Conservation (phyloP, 2,329 filamentous ascomycete genomes). For the Harringtonia lauricola region DNA sequence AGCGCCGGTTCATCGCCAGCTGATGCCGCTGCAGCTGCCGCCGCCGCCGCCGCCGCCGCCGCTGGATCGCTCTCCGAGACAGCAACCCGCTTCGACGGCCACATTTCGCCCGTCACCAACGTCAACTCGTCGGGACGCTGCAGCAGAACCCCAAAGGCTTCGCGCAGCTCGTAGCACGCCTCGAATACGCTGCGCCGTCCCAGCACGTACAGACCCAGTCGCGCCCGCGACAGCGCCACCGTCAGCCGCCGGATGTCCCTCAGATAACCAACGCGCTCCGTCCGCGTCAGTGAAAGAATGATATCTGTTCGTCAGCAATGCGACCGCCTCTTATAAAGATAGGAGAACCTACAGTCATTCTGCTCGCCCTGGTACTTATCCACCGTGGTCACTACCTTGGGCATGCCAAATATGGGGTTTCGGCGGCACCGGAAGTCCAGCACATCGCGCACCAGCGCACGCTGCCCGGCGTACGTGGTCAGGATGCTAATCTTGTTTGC, state of each 20-base stretch:
- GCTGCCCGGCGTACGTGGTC: constrained; percentile 87
- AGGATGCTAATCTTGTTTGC: constrained; percentile 75
- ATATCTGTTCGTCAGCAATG: constrained; percentile 53
- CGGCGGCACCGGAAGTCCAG: constrained; percentile 71
- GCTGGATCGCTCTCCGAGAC: constrained; percentile 36
- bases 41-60: constrained; percentile 48
- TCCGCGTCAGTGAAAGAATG: constrained; percentile 85
- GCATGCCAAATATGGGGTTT: constrained; percentile 78
- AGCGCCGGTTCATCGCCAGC: too few relatives aligned
- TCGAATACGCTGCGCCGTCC: constrained; percentile 85
- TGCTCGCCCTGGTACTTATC: constrained; percentile 99
- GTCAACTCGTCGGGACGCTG: constrained; percentile 69
- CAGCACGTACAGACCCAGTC: constrained; percentile 84
- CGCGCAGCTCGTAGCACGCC: constrained; percentile 73
- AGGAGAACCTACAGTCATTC: constrained; percentile 72
- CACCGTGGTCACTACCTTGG: constrained; percentile 83
- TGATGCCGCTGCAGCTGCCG: too few relatives aligned
- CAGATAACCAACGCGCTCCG: constrained; percentile 80
- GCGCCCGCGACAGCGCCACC: constrained; percentile 84
- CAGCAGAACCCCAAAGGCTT: constrained; percentile 72
- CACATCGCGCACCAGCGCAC: constrained; percentile 80
- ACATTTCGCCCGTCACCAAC: constrained; percentile 79
- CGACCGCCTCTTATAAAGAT: too few relatives aligned
- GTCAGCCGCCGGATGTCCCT: constrained; percentile 89
- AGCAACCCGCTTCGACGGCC: constrained; percentile 49